Evolutionary conservation across 2,329 filamentous ascomycete species (phyloP), one percentile per base, ranked within the genome.

Genomic region (Sporothrix luriei): DNA sequence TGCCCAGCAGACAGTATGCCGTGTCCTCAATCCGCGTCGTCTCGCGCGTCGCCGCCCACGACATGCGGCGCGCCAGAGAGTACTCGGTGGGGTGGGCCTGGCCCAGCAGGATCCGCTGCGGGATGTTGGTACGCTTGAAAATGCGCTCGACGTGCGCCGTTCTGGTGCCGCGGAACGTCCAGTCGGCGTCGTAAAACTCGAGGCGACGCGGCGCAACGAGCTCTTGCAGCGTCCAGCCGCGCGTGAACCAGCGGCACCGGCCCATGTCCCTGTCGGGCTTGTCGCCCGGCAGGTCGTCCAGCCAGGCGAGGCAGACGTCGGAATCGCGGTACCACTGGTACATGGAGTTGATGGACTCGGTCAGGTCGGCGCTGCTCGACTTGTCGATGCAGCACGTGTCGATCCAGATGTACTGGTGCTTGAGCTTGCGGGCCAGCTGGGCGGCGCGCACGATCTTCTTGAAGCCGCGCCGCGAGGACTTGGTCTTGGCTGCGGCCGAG

Each of bases 221-320:
- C 77, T 92, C 88, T 76, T 90, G 90, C 72, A 90, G 79, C 0
- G 88, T 91, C 75, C 87, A 86, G n/a, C 78, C 78, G 85, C 84
- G 73, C 0, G 74, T 76, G 67, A 79, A 79, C 78, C 79, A 80
- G 7, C 76, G 69, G 62, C 72, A 73, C 61, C 62, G 26, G 1
- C 51, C 21, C 11, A 52, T 51, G 26, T 29, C 55, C 29, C 3
- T 29, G 52, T 21, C 24, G 5, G 16, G 24, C 19, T 54, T 10
- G 10, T 46, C 49, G 1, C 4, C 10, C 0, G 24, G 38, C 55
- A 55, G 26, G 48, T 72, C 71, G 0, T 62, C 68, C 0, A 74
- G 69, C 10, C 57, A 72, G 14, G 69, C 72, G 11, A 66, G 62
- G 62, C 73, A 74, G 9, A 68, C 65, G 0, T 9, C 21, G 0